Conservation (phyloP, 495 filamentous ascomycete genomes). For the Trichoderma gamsii region DNA sequence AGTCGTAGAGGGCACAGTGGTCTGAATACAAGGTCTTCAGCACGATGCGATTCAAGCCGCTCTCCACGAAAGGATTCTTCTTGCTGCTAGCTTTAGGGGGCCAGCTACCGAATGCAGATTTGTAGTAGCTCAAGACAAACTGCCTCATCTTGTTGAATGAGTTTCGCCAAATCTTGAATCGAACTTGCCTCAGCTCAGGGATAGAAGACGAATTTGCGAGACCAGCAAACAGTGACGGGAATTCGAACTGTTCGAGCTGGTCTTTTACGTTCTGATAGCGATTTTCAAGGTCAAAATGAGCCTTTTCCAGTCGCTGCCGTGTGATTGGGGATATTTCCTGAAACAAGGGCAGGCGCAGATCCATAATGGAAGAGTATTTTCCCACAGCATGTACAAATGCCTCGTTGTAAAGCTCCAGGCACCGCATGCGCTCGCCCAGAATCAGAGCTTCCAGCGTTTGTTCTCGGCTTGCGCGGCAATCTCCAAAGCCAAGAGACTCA, state of each 20-base stretch:
- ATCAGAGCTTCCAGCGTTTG: conserved; percentile 88
- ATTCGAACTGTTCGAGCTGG: conserved; percentile 75
- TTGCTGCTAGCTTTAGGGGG: conserved; percentile 86
- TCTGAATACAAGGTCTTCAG: conserved; percentile 80
- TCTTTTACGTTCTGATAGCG: conserved; percentile 60
- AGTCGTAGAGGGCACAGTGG: conserved; percentile 78
- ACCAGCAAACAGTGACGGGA: conserved; percentile 85
- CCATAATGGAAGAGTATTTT: conserved; percentile 69
- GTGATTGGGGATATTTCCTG: conserved; percentile 63
- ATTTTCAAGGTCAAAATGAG: conserved; percentile 68
- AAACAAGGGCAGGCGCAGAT: conserved; percentile 62
- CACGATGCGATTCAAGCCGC: conserved; percentile 77
- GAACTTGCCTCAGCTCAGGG: conserved; percentile 64
- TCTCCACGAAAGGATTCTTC: conserved; percentile 83
- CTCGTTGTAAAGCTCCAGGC: conserved; percentile 76
- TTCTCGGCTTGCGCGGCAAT: conserved; percentile 76
- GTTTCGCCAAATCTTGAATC: conserved; percentile 77
- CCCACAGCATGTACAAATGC: conserved; percentile 91
- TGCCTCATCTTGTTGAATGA: conserved; percentile 68
- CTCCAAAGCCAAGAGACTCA: conserved; percentile 66
- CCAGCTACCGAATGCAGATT: conserved; percentile 82
- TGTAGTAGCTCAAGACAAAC: conserved; percentile 71
- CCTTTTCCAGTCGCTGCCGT: conserved; percentile 70
- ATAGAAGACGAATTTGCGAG: conserved; percentile 71
- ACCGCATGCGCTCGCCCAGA: conserved; percentile 79